Evolutionary conservation across 306 rosid species (phyloP), one percentile per base, ranked within the genome.

Genomic region (Cyamopsis tetragonoloba): DNA sequence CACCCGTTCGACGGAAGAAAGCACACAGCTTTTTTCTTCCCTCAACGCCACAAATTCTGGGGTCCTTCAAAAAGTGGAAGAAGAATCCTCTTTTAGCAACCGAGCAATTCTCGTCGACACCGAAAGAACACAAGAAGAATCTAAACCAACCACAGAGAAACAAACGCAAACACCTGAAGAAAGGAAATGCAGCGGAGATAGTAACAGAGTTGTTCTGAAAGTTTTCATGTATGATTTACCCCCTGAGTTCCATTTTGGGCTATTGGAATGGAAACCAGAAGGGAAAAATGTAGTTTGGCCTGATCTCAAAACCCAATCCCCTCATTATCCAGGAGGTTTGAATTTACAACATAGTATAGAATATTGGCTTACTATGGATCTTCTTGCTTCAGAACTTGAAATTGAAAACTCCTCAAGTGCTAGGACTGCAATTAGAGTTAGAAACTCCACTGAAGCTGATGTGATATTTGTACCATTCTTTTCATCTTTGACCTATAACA

Each of bases 291-390:
- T 42, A 6, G 85, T 87, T 51, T 90, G 92, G 92, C 97, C 95
- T 5, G 92, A 90, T 79, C 43, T 87, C 28, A 86, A 6, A 24
- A 42, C 41, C 0, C 62, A 69, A 34, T 2, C 79, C 14, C 97
- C 92, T 5, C n/a, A 19, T 18, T 82, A 90, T 44, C 97, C 97
- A 1, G 95, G 95, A 10, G 95, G 87, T 18, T 82, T 90, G 81
- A 85, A 87, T 70, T 47, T 84, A 51, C 97, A 90, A 37, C 97
- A 90, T 57, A 90, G 97, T 15, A 87, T 90, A 78, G 97, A 87
- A 28, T 87, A 78, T 75, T 90, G 97, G 97, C 89, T 90, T 8
- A 85, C 95, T 1, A 19, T 90, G 62, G 97, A 90, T 60, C 60
- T 90, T 64, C 95, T 90, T 9, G 90, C 86, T 72, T 87, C 95